Base-by-base conservation (phyloP, 225 moss, liverwort and hornwort species). In the Neckera pumila region DNA sequence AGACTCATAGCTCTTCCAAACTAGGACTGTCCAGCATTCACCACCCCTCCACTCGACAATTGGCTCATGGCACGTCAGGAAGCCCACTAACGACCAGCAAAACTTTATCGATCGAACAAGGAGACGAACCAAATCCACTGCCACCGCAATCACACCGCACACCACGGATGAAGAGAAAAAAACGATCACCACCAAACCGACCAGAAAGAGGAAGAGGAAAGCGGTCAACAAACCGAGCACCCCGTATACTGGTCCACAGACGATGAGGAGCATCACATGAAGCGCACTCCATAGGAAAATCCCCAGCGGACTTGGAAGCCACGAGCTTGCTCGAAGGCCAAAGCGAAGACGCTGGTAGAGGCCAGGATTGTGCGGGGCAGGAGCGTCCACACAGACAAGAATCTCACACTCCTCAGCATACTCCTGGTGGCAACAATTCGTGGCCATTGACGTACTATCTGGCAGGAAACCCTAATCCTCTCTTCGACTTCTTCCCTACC, bases 131-230 rank as follows among this genome's bases (percentile, higher is more conserved):
- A 45, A 45, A 45, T 45, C 45, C 6, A 45, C 6, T 45, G 45
- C 45, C 45, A 45, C 45, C 45, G 45, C 45, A 45, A 45, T 8
- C 8, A 8, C 6, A 45, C 45, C 6, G 45, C 45, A 45, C 45
- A 45, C 0, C 21, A 12, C 2, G 0, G 40, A 4, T 12, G 10
- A 8, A 15, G 2, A 8, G 7, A 45, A 45, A 45, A 28, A 13
- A 61, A 27, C 2, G 4, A 30, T 12, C 12, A 7, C 4, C 3
- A 1, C 0, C 6, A 22, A 4, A 23, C 69, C 21, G 4, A 38
- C 7, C 47, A 38, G 12, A 19, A 12, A 12, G 60, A 1, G 20
- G 20, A 0, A 22, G 53, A 76, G 5, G 56, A 60, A 80, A 43
- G 3, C 5, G 10, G 10, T 11, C n/a, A 78, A 10, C 30, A 75